Conservation (phyloP, 1,284 basidiomycete genomes). For the Stereum hirsutum region DNA sequence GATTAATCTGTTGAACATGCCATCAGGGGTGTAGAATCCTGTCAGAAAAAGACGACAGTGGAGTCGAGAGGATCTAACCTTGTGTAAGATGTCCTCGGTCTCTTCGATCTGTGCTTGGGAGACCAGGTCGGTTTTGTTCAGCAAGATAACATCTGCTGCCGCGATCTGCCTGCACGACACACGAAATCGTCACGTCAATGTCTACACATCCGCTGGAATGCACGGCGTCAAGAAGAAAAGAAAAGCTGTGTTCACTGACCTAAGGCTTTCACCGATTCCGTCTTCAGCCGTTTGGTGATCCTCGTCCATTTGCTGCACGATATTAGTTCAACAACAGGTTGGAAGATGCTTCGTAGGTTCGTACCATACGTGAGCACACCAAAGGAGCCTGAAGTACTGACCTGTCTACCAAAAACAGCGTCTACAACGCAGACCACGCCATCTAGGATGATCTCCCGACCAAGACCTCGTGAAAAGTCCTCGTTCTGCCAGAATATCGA, state of each 20-base stretch:
- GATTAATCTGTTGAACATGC: too few species aligned
- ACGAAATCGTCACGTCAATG: background rate
- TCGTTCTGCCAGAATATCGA: conserved; percentile 91
- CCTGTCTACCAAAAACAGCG: conserved; percentile 75
- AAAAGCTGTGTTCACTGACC: too few species aligned
- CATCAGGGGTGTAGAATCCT: too few species aligned
- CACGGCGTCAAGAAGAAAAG: background rate
- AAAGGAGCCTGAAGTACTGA: conserved; percentile 19
- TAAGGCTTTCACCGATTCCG: conserved; percentile 67
- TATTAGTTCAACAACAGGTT: conserved; percentile 4
- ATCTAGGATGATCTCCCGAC: conserved; percentile 71
- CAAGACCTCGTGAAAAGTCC: conserved; percentile 66
- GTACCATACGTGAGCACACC: background rate
- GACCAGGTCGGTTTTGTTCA: conserved; percentile 84
- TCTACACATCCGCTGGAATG: too few species aligned
- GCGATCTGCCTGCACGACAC: conserved; percentile 68
- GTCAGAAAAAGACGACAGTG: too few species aligned
- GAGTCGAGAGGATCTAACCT: too few species aligned
- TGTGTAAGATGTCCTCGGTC: conserved; percentile 53
- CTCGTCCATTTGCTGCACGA: conserved; percentile 72
- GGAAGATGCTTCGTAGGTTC: background rate
- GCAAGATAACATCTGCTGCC: conserved; percentile 78
- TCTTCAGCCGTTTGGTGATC: conserved; percentile 57
- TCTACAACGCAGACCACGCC: conserved; percentile 90
- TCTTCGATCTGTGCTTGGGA: conserved; percentile 26